Evolutionary conservation across 345 rosid genomes (phyloP), one percentile per base, ranked within the genome.

Genomic region (Camelina neglecta): DNA sequence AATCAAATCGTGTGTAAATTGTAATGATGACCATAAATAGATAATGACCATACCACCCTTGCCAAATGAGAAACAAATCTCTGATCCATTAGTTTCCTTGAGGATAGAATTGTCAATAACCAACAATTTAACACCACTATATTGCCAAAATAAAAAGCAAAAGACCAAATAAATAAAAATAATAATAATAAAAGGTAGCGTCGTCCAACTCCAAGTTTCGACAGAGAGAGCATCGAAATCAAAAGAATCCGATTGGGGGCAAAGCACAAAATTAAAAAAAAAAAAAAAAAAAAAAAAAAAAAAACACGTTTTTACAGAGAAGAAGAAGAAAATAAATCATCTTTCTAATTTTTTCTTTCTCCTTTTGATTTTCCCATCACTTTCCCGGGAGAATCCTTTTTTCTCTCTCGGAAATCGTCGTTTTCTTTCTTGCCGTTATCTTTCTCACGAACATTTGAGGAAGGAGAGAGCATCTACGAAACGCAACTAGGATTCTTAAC

Each of bases 321-420:
- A 57, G 47, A 65, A 35, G 38, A 35, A 26, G 29, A 35, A 35
- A 7, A 35, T 0, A 35, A 33, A 33, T 33, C 8, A 7, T 35
- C 38, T 69, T 55, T 72, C 61, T 44, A 50, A 9, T 35, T 41
- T 35, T 35, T 35, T 35, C 38, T 35, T 75, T 68, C 45, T 13
- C 21, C 11, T 10, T 39, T 39, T 39, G 67, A 20, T 44, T 64
- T 77, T 71, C 75, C 68, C 73, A 12, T 78, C 78, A 78, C 65
- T 78, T 73, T 78, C 81, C 74, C 78, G 81, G 81, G 78, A 48
- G 58, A 67, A 72, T 72, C 72, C 55, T 16, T 44, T 24, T 38
- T 38, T 59, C 11, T 21, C 61, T 20, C 61, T 51, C 63, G 36
- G 23, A 38, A 51, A 75, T 68, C 69, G 65, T 50, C 73, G 62